A percentile compares a stretch with the other conserved stretches of the same genome.
These are phyloP conservation scores for Metarhizium rileyi DNA, from an alignment of 2,329 filamentous ascomycete genomes.

Conservation along the genomic window DNA sequence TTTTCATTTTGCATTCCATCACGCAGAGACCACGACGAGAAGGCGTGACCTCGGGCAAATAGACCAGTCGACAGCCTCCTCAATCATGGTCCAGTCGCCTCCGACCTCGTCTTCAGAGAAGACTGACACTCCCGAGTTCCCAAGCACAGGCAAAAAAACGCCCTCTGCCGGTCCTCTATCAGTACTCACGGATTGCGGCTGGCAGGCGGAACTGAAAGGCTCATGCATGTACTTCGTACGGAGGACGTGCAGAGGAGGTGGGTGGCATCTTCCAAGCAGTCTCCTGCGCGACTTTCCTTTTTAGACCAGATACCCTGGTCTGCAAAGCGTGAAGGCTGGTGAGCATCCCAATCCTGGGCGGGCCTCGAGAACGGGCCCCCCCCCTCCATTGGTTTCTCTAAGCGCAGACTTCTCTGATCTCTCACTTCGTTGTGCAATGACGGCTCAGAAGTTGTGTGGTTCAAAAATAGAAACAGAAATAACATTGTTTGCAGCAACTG, in stretches of 20 bases:
- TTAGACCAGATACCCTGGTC: constrained; percentile 3
- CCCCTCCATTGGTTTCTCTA: constrained; percentile 30
- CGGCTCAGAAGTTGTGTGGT: constrained; percentile 16
- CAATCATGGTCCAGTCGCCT: neutral
- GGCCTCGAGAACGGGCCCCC: neutral
- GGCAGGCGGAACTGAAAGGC: neutral
- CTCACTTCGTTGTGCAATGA: constrained; percentile 14
- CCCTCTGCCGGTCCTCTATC: neutral
- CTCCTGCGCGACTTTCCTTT: constrained; percentile 9
- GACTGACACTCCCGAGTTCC: neutral
- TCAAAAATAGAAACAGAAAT: constrained; percentile 29
- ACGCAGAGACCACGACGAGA: neutral
- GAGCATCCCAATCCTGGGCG: constrained; percentile 1
- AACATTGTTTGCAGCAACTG: neutral
- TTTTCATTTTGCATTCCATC: neutral
- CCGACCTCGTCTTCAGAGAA: neutral
- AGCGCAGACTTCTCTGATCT: constrained; percentile 36
- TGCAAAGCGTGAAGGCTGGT: neutral
- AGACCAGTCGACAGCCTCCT: neutral
- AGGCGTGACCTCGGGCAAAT: constrained; percentile 1
- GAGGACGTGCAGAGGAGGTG: neutral
- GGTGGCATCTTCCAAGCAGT: constrained; percentile 6
- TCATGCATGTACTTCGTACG: neutral
- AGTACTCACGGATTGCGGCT: neutral
- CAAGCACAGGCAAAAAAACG: neutral